Conservation (phyloP, 73 alveolate species). For the Uronychia setigera region DNA sequence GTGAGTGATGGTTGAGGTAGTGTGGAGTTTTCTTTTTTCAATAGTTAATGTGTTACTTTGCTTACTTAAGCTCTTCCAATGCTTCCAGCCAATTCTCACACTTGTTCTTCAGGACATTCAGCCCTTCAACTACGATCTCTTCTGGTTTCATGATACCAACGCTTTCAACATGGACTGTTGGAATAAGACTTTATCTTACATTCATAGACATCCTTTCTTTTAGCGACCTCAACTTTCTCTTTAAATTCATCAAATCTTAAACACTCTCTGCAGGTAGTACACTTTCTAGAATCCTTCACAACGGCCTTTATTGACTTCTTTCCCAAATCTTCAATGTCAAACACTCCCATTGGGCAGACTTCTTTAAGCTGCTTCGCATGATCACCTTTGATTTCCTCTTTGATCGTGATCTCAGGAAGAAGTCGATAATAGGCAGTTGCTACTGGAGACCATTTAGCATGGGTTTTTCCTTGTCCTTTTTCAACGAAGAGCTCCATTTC, state of each 20-base stretch:
- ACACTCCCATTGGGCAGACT: conserved; percentile 93
- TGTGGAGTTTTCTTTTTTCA: too few species aligned
- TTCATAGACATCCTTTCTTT: conserved; percentile 90
- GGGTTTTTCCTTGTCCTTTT: conserved; percentile 96
- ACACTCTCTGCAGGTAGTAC: conserved; percentile 98
- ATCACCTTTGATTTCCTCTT: conserved; percentile 70
- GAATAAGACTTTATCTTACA: too few species aligned
- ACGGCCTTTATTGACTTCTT: too few species aligned
- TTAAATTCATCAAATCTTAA: conserved; percentile 87
- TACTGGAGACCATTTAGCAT: conserved; percentile 99
- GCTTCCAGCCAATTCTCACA: conserved; percentile 65
- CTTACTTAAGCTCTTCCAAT: conserved; percentile 59
- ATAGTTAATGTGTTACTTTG: too few species aligned
- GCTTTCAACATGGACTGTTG: conserved; percentile 91
- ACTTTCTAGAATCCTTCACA: conserved; percentile 87
- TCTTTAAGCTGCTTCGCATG: conserved; percentile 83
- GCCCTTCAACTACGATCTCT: conserved; percentile 81
- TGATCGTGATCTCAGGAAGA: conserved; percentile 81
- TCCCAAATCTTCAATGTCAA: conserved; percentile 89
- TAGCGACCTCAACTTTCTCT: conserved; percentile 80
- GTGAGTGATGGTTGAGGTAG: too few species aligned
- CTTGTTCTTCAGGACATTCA: conserved; percentile 83
- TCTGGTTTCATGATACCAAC: conserved; percentile 87
- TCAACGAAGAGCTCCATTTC: conserved; percentile 91
- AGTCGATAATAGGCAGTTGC: conserved; percentile 96